Evolutionary conservation across 2,329 filamentous ascomycete species (phyloP).

Genomic region (Pestalotiopsis sp.): DNA sequence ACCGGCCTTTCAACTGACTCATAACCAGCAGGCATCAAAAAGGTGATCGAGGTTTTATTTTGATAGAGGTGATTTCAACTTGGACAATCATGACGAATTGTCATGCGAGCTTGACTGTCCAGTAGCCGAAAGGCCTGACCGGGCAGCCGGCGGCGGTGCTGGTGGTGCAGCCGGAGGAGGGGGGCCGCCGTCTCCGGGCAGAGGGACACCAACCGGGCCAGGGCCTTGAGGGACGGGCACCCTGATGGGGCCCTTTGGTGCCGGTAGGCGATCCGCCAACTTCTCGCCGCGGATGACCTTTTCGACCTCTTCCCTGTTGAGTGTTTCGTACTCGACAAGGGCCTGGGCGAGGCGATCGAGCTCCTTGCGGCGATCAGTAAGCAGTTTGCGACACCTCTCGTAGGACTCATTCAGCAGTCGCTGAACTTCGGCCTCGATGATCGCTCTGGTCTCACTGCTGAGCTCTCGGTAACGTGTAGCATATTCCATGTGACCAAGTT

Average conservation of each 20-base stretch:
- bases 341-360: conserved; percentile 87
- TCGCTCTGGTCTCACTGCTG: conserved; percentile 81
- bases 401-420: conserved; percentile 82
- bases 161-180: conserved; percentile 28
- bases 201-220: conserved; percentile 23
- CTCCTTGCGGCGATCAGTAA: conserved; percentile 78
- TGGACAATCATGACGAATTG: background rate
- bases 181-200: conserved; percentile 18
- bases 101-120: background rate
- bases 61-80: background rate
- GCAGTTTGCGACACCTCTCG: conserved; percentile 69
- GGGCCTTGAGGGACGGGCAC: conserved; percentile 53
- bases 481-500: conserved; percentile 89
- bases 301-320: conserved; percentile 87
- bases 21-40: background rate
- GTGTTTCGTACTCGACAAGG: conserved; percentile 90
- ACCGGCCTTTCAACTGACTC: background rate
- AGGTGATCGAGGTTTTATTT: background rate
- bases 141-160: conserved; percentile 9
- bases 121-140: background rate
- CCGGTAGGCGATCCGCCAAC: conserved; percentile 68
- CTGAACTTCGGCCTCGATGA: conserved; percentile 88
- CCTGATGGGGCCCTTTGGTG: conserved; percentile 65
- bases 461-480: conserved; percentile 77
- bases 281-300: conserved; percentile 87